These are phyloP conservation scores for Paecilomyces fulvus DNA, from an alignment of 2,329 filamentous ascomycete species.

Conservation along the genomic window DNA sequence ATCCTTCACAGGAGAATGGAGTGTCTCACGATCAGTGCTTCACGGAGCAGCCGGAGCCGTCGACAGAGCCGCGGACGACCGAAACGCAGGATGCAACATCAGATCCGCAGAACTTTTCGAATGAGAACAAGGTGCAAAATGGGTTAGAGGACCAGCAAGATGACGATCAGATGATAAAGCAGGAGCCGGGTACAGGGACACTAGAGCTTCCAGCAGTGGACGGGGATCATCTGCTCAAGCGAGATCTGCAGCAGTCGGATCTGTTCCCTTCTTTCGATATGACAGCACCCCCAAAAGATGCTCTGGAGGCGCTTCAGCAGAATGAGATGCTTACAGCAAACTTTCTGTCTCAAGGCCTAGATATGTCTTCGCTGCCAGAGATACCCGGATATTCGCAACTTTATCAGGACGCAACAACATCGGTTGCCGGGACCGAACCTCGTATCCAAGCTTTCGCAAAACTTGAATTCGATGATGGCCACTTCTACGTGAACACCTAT, in stretches of 20 bases:
- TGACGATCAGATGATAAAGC: neutral
- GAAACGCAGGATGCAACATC: neutral
- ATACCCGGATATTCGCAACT: slow-evolving; percentile 21
- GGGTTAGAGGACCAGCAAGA: neutral
- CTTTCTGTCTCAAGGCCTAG: slow-evolving; percentile 28
- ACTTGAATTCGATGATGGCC: slow-evolving; percentile 56
- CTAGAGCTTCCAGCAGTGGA: slow-evolving; percentile 20
- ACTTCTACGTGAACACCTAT: slow-evolving; percentile 58
- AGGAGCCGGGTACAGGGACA: slow-evolving; percentile 3
- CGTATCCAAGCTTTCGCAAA: slow-evolving; percentile 54
- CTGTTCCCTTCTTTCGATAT: slow-evolving; percentile 29
- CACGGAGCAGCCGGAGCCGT: slow-evolving; percentile 2
- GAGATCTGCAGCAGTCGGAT: slow-evolving; percentile 21
- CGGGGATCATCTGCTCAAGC: slow-evolving; percentile 26
- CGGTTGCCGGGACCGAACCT: slow-evolving; percentile 34
- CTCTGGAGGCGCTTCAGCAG: slow-evolving; percentile 30
- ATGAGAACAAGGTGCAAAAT: neutral
- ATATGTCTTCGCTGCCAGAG: slow-evolving; percentile 24
- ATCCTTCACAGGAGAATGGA: slow-evolving; percentile 5
- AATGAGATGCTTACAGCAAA: slow-evolving; percentile 32
- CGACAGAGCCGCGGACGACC: neutral
- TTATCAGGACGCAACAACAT: slow-evolving; percentile 23
- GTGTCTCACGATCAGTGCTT: slow-evolving; percentile 1
- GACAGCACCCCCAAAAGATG: slow-evolving; percentile 21
- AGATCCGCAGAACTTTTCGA: neutral